Evolutionary conservation across 208 protist species (phyloP).

Genomic region (Acanthamoeba sp.): DNA sequence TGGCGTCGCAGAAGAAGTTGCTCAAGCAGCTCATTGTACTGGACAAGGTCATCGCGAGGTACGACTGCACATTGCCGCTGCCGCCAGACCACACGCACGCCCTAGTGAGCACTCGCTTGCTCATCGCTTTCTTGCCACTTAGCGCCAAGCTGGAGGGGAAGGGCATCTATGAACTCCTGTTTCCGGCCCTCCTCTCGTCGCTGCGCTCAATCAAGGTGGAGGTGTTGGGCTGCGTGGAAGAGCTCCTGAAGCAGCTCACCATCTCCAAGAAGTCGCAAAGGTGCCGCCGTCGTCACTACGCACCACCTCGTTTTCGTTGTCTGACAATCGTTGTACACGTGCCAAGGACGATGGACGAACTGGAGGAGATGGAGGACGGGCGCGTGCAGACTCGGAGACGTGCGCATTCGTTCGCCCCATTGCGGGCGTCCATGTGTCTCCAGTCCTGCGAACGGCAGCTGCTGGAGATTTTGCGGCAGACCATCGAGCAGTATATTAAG

Average conservation of each 20-base stretch:
- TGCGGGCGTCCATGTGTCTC: slow-evolving; percentile 34
- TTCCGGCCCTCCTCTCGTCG: slow-evolving; percentile 16
- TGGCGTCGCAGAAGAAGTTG: slow-evolving; percentile 15
- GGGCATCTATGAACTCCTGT: slow-evolving; percentile 14
- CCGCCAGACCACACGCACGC: too few species aligned
- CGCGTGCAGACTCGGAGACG: not conserved
- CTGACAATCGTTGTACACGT: not conserved
- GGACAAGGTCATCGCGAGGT: slow-evolving; percentile 40
- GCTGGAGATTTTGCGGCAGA: not conserved
- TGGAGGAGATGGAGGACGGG: slow-evolving; percentile 64
- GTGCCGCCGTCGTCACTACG: not conserved
- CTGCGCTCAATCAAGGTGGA: slow-evolving; percentile 47
- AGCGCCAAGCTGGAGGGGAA: slow-evolving; percentile 35
- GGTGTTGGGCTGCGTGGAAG: slow-evolving; percentile 53
- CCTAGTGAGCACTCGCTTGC: not conserved
- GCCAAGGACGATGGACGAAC: not conserved
- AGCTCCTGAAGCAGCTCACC: slow-evolving; percentile 28
- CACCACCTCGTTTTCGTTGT: not conserved
- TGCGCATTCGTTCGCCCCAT: slow-evolving; percentile 20
- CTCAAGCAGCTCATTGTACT: slow-evolving; percentile 48
- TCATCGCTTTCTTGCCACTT: not conserved
- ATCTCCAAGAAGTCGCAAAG: not conserved
- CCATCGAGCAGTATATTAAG: not conserved
- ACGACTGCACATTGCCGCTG: not conserved
- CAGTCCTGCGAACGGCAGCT: slow-evolving; percentile 27